A percentile compares a stretch with the other conserved stretches of the same genome.
Conservation (phyloP, 2,329 filamentous ascomycete genomes). For the Botryotinia convoluta region DNA sequence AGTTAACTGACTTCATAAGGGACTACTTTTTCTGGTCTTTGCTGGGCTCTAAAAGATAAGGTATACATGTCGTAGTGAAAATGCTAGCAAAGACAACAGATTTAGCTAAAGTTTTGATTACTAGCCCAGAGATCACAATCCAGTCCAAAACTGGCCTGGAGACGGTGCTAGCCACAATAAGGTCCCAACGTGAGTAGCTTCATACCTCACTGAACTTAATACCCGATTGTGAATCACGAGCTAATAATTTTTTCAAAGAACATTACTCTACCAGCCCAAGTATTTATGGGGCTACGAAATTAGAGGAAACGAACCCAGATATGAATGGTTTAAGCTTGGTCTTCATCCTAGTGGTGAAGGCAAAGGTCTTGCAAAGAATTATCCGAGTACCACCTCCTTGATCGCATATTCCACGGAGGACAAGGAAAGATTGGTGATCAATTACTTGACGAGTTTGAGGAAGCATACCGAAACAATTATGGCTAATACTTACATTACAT, state of each 20-base stretch:
- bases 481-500: neutral
- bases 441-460: neutral
- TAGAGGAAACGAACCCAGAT: neutral
- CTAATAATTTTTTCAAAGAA: neutral
- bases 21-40: neutral
- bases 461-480: neutral
- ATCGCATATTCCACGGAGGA: neutral
- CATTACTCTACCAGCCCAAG: neutral
- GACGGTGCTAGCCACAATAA: conserved; percentile 5
- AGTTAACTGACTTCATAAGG: neutral
- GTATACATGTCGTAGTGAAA: neutral
- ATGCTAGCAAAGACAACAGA: too few species aligned
- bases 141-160: conserved; percentile 2
- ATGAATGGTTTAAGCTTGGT: conserved; percentile 2
- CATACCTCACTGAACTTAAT: too few species aligned
- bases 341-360: neutral
- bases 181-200: neutral
- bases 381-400: neutral
- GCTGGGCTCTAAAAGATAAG: conserved; percentile 1
- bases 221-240: neutral
- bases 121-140: neutral
- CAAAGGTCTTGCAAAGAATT: neutral
- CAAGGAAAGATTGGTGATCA: neutral
- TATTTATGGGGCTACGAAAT: neutral
- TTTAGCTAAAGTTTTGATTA: neutral